These are phyloP conservation scores for Penicillium crystallinum DNA, from an alignment of 495 filamentous ascomycete genomes.

Conservation along the genomic window DNA sequence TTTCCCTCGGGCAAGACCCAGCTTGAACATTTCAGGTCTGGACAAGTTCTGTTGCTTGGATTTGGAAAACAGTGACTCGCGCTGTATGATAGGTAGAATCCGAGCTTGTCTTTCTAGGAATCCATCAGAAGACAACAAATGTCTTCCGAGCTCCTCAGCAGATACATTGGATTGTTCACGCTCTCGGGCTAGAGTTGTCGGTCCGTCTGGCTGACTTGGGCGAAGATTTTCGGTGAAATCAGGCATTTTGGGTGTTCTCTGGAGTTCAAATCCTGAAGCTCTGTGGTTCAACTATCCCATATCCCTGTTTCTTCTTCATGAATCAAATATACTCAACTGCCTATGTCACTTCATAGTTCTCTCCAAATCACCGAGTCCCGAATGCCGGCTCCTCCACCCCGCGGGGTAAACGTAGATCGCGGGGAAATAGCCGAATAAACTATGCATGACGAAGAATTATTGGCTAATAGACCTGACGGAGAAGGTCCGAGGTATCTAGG, in stretches of 20 bases:
- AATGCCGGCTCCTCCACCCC: conserved; percentile 14
- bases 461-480: conserved; percentile 8
- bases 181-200: conserved; percentile 34
- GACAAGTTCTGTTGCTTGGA: conserved; percentile 39
- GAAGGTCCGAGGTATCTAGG: not conserved
- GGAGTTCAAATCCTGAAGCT: not conserved
- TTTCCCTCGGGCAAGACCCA: conserved; percentile 45
- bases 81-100: conserved; percentile 31
- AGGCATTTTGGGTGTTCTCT: conserved; percentile 23
- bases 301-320: not conserved
- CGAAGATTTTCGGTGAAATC: conserved; percentile 45
- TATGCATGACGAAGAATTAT: not conserved
- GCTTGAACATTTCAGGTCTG: conserved; percentile 41
- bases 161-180: conserved; percentile 33
- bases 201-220: conserved; percentile 33
- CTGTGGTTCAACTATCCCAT: not conserved
- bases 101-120: conserved; percentile 41
- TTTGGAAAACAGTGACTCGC: conserved; percentile 39
- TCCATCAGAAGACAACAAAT: conserved; percentile 35
- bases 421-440: conserved; percentile 21
- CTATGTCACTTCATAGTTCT: not conserved
- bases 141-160: conserved; percentile 31
- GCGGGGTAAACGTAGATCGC: conserved; percentile 13
- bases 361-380: conserved; percentile 20
- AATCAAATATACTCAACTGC: not conserved